Evolutionary conservation across 2,329 filamentous ascomycete genomes (phyloP).

Genomic region (Scortechinia acanthostroma): DNA sequence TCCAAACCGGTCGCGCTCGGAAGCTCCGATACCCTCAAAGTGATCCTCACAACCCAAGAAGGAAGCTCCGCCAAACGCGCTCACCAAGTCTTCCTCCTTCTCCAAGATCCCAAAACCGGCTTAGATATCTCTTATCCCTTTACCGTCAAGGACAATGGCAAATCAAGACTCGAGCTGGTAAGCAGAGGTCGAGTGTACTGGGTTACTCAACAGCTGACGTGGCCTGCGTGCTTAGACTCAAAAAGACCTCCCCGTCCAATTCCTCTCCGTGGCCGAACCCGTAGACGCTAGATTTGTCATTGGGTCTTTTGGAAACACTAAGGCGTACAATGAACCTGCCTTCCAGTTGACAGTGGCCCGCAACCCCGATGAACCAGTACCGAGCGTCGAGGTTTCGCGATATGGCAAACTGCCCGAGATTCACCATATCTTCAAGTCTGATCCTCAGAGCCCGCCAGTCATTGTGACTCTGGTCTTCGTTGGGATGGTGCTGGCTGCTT

Average conservation of each 20-base stretch:
- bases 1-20: slow-evolving; percentile 59
- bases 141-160: slow-evolving; percentile 78
- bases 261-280: slow-evolving; percentile 60
- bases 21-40: slow-evolving; percentile 68
- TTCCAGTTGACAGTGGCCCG: slow-evolving; percentile 68
- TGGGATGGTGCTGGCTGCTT: slow-evolving; percentile 61
- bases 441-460: slow-evolving; percentile 73
- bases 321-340: slow-evolving; percentile 57
- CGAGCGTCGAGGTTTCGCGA: slow-evolving; percentile 59
- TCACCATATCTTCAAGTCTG: slow-evolving; percentile 78
- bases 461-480: slow-evolving; percentile 75
- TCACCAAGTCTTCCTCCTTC: slow-evolving; percentile 85
- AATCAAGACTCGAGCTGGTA: slow-evolving; percentile 79
- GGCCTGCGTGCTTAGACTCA: slow-evolving; percentile 54
- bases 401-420: slow-evolving; percentile 83
- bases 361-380: slow-evolving; percentile 52
- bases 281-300: slow-evolving; percentile 78
- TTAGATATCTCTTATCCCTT: slow-evolving; percentile 84
- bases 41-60: slow-evolving; percentile 75
- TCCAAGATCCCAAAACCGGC: slow-evolving; percentile 68
- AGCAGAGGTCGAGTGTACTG: slow-evolving; percentile 17
- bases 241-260: slow-evolving; percentile 80
- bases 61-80: slow-evolving; percentile 73
- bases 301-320: slow-evolving; percentile 74
- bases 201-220: slow-evolving; percentile 14